phyloP scores from a whole-genome alignment of 2,329 filamentous ascomycete genomes.

The Cadophora gregata region DNA sequence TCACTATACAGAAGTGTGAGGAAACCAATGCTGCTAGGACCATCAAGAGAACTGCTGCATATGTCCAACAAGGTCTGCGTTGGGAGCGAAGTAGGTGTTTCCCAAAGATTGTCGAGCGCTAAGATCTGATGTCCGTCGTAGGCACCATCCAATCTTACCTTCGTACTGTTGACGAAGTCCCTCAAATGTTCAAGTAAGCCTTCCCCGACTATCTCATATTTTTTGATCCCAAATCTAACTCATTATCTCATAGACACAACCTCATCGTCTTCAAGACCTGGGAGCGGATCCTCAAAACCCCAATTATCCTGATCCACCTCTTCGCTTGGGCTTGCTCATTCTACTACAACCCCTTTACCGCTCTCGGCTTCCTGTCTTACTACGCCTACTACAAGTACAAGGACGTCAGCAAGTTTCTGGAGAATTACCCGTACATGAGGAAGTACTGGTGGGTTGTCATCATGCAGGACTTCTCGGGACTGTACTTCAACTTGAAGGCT shows the following conservation, averaged over 20 bases:
- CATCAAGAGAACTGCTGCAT: slow-evolving; percentile 10
- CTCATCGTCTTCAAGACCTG: slow-evolving; percentile 5
- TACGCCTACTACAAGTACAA: slow-evolving; percentile 10
- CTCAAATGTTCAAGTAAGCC: slow-evolving; percentile 11
- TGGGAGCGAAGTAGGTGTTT: slow-evolving; percentile 15
- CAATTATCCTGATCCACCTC: neutral
- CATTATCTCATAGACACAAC: neutral
- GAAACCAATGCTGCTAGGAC: slow-evolving; percentile 4
- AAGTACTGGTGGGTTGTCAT: slow-evolving; percentile 13
- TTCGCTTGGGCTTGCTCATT: neutral
- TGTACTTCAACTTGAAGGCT: slow-evolving; percentile 1
- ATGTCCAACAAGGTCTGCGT: slow-evolving; percentile 5
- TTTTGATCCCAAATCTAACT: neutral
- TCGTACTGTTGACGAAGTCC: slow-evolving; percentile 1
- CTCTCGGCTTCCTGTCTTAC: neutral
- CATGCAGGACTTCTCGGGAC: slow-evolving; percentile 1
- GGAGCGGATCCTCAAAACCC: slow-evolving; percentile 11
- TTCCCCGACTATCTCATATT: no score
- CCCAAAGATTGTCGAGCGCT: neutral
- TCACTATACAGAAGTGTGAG: slow-evolving; percentile 1
- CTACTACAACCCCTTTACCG: neutral
- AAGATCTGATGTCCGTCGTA: neutral
- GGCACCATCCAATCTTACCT: slow-evolving; percentile 16
- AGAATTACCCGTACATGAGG: slow-evolving; percentile 15
- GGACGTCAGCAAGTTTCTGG: neutral